Base-by-base conservation (phyloP, 768 basidiomycete species). In the Calocybe gangraenosa region DNA sequence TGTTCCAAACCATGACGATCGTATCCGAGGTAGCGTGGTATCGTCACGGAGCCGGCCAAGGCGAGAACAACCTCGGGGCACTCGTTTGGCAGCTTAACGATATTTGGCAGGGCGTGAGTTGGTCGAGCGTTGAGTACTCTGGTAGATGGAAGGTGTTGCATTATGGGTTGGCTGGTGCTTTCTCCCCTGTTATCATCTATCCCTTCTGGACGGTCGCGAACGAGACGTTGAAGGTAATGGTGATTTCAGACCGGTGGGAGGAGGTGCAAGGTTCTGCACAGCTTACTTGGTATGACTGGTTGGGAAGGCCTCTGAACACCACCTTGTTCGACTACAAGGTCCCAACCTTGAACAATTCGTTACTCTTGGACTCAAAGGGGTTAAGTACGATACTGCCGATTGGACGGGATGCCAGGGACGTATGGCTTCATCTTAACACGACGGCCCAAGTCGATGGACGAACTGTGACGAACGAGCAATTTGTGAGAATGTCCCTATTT, bases 31-130 rank as follows among this genome's bases (percentile, higher is more conserved):
- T 80, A 33, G 71, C 77, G 5, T 81, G 70, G 66, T 82, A 82
- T 60, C 66, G 79, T 28, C 74, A 71, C 25, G 78, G 79, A n/a
- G 75, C 79, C 0, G 79, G 79, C 6, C 65, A 67, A 37, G 71
- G 73, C 46, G 78, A 80, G 60, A 74, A 79, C 52, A 79, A 80
- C 58, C 65, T 81, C 22, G 79, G 78, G 7, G 75, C 74, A 10
- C 60, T 80, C 21, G 74, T 81, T 6, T 80, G 76, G 77, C 77
- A 79, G 55, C 65, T 79, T 43, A 78, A 80, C 51, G 76, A 79
- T 56, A 77, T 80, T 44, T 79, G 77, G 78, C 77, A 80, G 50
- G 79, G 72, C 25, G 68, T 72, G 37, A 76, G 71, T 54, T 80
- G 78, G 78, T 68, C 76, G 2, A 65, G 66, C 40, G 69, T 79